phyloP scores from a whole-genome alignment of 2,329 filamentous ascomycete genomes.

The Fusarium dimerum region DNA sequence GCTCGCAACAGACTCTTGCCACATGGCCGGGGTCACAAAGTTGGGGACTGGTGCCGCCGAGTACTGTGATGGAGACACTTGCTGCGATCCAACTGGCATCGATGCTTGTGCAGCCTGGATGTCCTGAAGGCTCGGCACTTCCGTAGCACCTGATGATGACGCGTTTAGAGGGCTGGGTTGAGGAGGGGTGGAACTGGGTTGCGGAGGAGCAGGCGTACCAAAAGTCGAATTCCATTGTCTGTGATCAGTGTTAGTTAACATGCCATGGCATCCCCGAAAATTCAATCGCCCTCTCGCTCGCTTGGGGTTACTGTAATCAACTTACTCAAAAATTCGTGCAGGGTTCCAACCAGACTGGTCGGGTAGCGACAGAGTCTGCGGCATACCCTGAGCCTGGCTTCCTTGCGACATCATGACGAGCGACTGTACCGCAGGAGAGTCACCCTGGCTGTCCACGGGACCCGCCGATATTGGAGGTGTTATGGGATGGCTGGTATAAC shows the following conservation, averaged over 20 bases:
- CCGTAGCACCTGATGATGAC: slow-evolving; percentile 54
- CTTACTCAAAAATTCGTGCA: slow-evolving; percentile 86
- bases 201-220: slow-evolving; percentile 60
- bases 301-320: slow-evolving; percentile 21
- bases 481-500: slow-evolving; percentile 70
- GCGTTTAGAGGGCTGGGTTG: slow-evolving; percentile 55
- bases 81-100: slow-evolving; percentile 46
- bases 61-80: slow-evolving; percentile 53
- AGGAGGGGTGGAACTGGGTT: slow-evolving; percentile 36
- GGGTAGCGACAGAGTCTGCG: slow-evolving; percentile 59
- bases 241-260: background rate
- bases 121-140: slow-evolving; percentile 55
- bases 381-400: slow-evolving; percentile 53
- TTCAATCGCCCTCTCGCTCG: no score
- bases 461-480: slow-evolving; percentile 78
- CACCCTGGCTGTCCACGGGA: slow-evolving; percentile 73
- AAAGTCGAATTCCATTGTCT: slow-evolving; percentile 97
- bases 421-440: slow-evolving; percentile 72
- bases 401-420: slow-evolving; percentile 70
- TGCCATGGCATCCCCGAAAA: background rate
- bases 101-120: slow-evolving; percentile 50
- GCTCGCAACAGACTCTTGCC: slow-evolving; percentile 70
- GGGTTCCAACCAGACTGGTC: slow-evolving; percentile 79
- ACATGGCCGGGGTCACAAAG: slow-evolving; percentile 72
- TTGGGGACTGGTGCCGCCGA: slow-evolving; percentile 53